Percentiles rank a stretch among this genome's conserved stretches.
phyloP scores from a whole-genome alignment of 108 stramenopile genomes.

The Licmophora abbreviata region DNA sequence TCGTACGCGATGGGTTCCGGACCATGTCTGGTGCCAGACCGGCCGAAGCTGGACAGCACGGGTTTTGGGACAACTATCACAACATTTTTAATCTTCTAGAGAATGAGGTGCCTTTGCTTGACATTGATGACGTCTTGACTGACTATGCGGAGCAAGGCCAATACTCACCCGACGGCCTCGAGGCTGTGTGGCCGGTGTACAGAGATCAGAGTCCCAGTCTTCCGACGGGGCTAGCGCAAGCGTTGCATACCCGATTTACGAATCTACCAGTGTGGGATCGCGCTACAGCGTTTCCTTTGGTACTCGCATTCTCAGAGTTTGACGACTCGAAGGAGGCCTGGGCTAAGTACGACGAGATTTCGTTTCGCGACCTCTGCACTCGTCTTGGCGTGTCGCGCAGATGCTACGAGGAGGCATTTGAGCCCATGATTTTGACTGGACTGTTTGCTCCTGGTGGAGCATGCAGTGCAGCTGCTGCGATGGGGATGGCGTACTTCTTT shows the following conservation, averaged over 20 bases:
- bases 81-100: constrained; percentile 62
- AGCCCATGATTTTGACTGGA: constrained; percentile 79
- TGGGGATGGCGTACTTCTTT: constrained; percentile 87
- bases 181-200: constrained; percentile 71
- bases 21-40: constrained; percentile 30
- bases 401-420: constrained; percentile 73
- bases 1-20: constrained; percentile 69
- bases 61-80: constrained; percentile 73
- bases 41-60: constrained; percentile 78
- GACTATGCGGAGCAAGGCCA: constrained; percentile 70
- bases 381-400: constrained; percentile 46
- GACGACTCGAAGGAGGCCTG: constrained; percentile 57
- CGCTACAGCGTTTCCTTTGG: constrained; percentile 50
- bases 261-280: constrained; percentile 43
- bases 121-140: constrained; percentile 33
- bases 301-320: constrained; percentile 66
- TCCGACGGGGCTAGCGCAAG: constrained; percentile 67
- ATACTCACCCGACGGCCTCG: constrained; percentile 55
- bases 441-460: constrained; percentile 75
- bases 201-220: constrained; percentile 21
- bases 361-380: constrained; percentile 69
- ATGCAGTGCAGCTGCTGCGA: constrained; percentile 71
- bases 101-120: constrained; percentile 8
- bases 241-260: constrained; percentile 46
- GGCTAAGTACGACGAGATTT: constrained; percentile 54